Base-by-base conservation (phyloP, 257 asterid species). In the Prunella vulgaris region DNA sequence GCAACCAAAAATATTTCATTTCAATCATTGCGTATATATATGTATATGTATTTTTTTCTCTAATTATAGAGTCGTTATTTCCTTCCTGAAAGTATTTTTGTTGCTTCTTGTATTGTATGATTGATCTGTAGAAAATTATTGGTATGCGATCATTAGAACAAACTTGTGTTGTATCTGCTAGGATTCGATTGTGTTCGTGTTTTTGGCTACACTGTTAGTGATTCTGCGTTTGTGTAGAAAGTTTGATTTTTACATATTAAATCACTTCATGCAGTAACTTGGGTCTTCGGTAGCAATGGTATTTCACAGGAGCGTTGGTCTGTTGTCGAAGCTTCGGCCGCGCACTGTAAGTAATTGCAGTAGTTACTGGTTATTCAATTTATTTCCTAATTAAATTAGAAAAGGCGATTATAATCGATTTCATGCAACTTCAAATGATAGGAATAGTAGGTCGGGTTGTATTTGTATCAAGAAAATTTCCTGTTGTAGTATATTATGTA, bases 301-400 rank as follows among this genome's bases (percentile, higher is more conserved):
- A 52, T 82, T 82, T 76, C 25, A 76, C 32, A 76, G 27, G 60
- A 53, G 86, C 68, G 71, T 72, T 65, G 60, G 79, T 76, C 79
- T 78, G 44, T 65, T 78, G 25, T 64, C 83, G 56, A 78, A 79
- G 79, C 71, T 78, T 63, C 83, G 83, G 64, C 75, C 85, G 2
- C 77, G 74, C 44, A 74, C 81, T 13, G 86, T 78, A 28, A 73
- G 86, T 70, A 2, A 5, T 42, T 42, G 49, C 4, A 42, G 49
- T 42, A 42, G 6, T 12, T 42, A 6, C 2, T 38, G 49, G 6
- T 42, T 42, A 42, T 42, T 42, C 17, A 2, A 12, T 3, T 10
- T 40, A 2, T n/a, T 66, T 28, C 30, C 7, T 28, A 42, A 13
- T 42, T 42, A 42, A 42, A 42, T 42, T 42, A 13, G 32, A 25